Percentiles rank a stretch among this genome's conserved stretches.
Conservation (phyloP, 345 rosid species). For the Stellera chamaejasme region DNA sequence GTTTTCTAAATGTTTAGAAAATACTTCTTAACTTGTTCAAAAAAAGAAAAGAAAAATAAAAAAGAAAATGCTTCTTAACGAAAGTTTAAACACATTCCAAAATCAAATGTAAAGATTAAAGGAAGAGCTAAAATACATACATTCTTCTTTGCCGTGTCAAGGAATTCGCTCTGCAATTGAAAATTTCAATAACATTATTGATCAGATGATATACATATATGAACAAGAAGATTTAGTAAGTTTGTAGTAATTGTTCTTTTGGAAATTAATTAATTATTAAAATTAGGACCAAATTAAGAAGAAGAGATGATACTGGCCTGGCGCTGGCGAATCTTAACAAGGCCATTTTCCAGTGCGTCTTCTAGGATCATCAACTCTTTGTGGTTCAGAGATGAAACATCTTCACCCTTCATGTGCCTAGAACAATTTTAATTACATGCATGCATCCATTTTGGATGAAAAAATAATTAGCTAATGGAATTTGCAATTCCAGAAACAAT, state of each 20-base stretch:
- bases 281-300: not conserved
- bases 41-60: too few relatives aligned
- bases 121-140: conserved; percentile 19
- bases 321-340: conserved; percentile 36
- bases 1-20: too few relatives aligned
- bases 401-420: conserved; percentile 75
- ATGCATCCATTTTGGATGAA: conserved; percentile 18
- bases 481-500: not conserved
- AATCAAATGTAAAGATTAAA: too few relatives aligned
- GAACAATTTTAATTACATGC: conserved; percentile 14
- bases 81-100: too few relatives aligned
- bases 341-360: conserved; percentile 68
- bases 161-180: conserved; percentile 29
- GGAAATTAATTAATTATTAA: not conserved
- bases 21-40: too few relatives aligned
- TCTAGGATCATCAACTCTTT: conserved; percentile 49
- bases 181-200: not conserved
- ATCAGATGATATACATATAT: too few relatives aligned
- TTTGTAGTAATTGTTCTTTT: not conserved
- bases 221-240: not conserved
- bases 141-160: conserved; percentile 28
- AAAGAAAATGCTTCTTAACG: not conserved
- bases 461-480: not conserved
- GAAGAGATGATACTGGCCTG: conserved; percentile 27
- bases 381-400: conserved; percentile 50